Evolutionary conservation across 1,284 basidiomycete species (phyloP).

Genomic region (Moesziomyces sp.): DNA sequence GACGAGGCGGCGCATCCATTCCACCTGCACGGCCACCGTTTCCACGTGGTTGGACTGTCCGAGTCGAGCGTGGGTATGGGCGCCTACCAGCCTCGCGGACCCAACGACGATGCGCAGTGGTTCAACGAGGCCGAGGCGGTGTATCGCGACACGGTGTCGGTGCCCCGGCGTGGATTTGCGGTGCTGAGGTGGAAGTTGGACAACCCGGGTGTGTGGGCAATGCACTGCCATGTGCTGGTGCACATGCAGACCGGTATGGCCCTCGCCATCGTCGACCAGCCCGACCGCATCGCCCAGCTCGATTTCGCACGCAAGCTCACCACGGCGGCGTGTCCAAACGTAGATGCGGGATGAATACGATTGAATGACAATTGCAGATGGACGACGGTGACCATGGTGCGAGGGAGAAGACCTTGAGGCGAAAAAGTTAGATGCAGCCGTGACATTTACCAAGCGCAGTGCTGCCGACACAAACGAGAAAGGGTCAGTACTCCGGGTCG

Average conservation of each 20-base stretch:
- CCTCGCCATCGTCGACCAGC: slow-evolving; percentile 38
- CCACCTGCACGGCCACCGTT: slow-evolving; percentile 70
- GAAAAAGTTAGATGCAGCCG: too few relatives aligned
- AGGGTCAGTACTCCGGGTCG: too few relatives aligned
- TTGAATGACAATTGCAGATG: too few relatives aligned
- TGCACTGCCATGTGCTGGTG: slow-evolving; percentile 50
- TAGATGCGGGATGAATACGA: too few relatives aligned
- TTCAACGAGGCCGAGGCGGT: slow-evolving; percentile 1
- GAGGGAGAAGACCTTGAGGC: too few relatives aligned
- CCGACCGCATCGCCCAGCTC: neutral
- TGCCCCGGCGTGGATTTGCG: slow-evolving; percentile 37
- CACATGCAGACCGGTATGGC: slow-evolving; percentile 44
- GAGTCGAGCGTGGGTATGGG: slow-evolving; percentile 3
- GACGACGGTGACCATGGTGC: too few relatives aligned
- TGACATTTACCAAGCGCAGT: too few relatives aligned
- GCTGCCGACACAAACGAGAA: too few relatives aligned
- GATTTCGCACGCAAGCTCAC: neutral
- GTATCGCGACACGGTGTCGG: slow-evolving; percentile 37
- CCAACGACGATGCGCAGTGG: too few relatives aligned
- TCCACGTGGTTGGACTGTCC: slow-evolving; percentile 68
- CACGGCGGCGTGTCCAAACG: neutral
- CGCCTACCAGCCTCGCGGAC: too few relatives aligned
- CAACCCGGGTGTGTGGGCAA: slow-evolving; percentile 46
- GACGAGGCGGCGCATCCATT: slow-evolving; percentile 71
- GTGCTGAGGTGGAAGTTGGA: slow-evolving; percentile 38